A percentile compares a stretch with the other conserved stretches of the same genome.
These are phyloP conservation scores for Schizochytrium sp. DNA, from an alignment of 108 stramenopile species.

Conservation along the genomic window DNA sequence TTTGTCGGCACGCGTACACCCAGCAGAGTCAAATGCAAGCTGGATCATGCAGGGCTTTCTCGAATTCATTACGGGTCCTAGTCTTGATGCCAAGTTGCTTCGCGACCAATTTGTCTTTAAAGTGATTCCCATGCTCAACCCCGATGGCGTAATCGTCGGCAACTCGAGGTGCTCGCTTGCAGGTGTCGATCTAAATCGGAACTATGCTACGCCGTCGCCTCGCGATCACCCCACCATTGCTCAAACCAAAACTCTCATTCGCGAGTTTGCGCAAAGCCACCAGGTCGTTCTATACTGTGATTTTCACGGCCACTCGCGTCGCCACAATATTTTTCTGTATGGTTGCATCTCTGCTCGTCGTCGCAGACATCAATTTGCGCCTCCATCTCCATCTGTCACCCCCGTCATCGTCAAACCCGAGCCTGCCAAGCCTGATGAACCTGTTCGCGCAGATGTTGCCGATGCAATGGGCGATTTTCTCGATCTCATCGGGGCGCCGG, in stretches of 20 bases:
- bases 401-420: not conserved
- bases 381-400: not conserved
- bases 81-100: slow-evolving; percentile 28
- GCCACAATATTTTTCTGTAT: slow-evolving; percentile 49
- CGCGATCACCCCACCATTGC: slow-evolving; percentile 38
- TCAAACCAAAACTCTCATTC: slow-evolving; percentile 30
- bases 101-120: slow-evolving; percentile 44
- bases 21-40: slow-evolving; percentile 47
- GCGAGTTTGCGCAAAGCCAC: slow-evolving; percentile 3
- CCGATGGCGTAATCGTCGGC: slow-evolving; percentile 54
- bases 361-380: not conserved
- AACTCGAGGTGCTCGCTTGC: slow-evolving; percentile 51
- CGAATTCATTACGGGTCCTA: slow-evolving; percentile 37
- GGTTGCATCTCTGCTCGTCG: slow-evolving; percentile 6
- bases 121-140: slow-evolving; percentile 56
- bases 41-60: slow-evolving; percentile 56
- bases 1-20: slow-evolving; percentile 45
- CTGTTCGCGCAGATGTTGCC: not conserved
- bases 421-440: not conserved
- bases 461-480: not conserved
- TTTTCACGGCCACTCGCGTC: slow-evolving; percentile 46
- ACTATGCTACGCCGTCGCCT: slow-evolving; percentile 27
- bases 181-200: slow-evolving; percentile 50
- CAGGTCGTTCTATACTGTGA: slow-evolving; percentile 41
- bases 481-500: not conserved